phyloP scores from a whole-genome alignment of 2,329 filamentous ascomycete genomes.

The Aspergillus niger region DNA sequence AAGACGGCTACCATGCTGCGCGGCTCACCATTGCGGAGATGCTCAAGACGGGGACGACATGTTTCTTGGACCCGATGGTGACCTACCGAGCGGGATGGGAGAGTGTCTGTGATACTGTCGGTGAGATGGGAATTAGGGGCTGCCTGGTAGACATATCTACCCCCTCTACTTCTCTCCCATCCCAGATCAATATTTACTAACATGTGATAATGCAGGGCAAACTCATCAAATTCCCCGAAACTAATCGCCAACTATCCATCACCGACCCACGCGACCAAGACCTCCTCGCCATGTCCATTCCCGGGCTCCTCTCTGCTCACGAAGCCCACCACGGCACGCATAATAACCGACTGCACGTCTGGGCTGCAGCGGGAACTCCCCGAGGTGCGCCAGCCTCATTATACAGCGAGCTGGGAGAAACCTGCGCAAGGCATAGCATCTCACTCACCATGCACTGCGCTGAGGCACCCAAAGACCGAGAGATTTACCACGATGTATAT shows the following conservation, averaged over 20 bases:
- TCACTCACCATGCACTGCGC: slow-evolving; percentile 13
- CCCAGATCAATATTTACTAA: too few relatives aligned
- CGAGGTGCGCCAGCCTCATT: slow-evolving; percentile 3
- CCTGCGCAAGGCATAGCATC: background rate
- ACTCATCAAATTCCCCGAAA: slow-evolving; percentile 29
- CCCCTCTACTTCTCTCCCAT: background rate
- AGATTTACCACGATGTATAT: slow-evolving; percentile 11
- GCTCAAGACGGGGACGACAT: slow-evolving; percentile 54
- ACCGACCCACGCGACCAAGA: slow-evolving; percentile 32
- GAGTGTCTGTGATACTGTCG: slow-evolving; percentile 42
- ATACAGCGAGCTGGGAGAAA: slow-evolving; percentile 2
- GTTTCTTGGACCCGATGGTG: slow-evolving; percentile 57
- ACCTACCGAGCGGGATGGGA: slow-evolving; percentile 14
- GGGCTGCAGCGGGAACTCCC: slow-evolving; percentile 10
- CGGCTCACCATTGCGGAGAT: slow-evolving; percentile 54
- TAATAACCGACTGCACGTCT: slow-evolving; percentile 7
- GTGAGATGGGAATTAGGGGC: slow-evolving; percentile 48
- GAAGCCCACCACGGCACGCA: slow-evolving; percentile 17
- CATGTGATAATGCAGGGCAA: background rate
- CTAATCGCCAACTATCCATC: slow-evolving; percentile 30
- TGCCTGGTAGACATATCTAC: slow-evolving; percentile 32
- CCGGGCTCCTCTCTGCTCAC: slow-evolving; percentile 25
- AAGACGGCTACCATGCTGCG: slow-evolving; percentile 54
- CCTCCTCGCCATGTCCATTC: slow-evolving; percentile 31
- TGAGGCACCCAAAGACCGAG: slow-evolving; percentile 5